phyloP scores from a whole-genome alignment of 139 green algal genomes.

The Trebouxia sp. region DNA sequence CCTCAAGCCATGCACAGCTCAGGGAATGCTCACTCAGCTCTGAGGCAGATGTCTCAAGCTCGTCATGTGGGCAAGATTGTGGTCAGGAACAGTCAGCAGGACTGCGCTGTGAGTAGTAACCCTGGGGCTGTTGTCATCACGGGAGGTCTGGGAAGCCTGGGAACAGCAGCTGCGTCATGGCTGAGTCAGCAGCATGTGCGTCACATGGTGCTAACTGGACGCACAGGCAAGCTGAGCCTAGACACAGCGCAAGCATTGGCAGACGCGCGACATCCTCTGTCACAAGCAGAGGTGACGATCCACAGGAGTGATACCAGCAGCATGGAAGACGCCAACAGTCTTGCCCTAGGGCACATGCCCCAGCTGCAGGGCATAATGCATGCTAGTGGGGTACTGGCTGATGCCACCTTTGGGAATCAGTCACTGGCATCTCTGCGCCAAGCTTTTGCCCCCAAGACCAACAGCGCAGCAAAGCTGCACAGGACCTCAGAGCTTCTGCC shows the following conservation, averaged over 20 bases:
- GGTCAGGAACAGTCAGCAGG: constrained; percentile 33
- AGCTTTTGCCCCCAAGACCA: constrained; percentile 42
- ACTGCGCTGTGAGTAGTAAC: neutral
- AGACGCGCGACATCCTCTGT: neutral
- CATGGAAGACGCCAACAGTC: neutral
- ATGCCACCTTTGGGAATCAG: constrained; percentile 57
- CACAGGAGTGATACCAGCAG: neutral
- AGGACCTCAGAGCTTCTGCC: constrained; percentile 18
- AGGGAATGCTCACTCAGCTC: constrained; percentile 44
- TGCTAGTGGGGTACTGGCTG: constrained; percentile 62
- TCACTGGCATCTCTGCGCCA: constrained; percentile 22
- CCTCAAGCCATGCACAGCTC: constrained; percentile 44
- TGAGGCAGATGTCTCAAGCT: constrained; percentile 87
- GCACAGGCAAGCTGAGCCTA: constrained; percentile 46
- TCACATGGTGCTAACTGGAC: constrained; percentile 44
- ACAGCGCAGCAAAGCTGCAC: constrained; percentile 26
- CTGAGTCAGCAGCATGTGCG: constrained; percentile 39
- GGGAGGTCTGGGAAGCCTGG: constrained; percentile 64
- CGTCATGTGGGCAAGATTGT: constrained; percentile 87
- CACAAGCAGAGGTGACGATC: neutral
- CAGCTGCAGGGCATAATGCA: constrained; percentile 56
- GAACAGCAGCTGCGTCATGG: constrained; percentile 51
- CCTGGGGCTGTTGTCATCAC: constrained; percentile 46
- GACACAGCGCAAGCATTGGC: constrained; percentile 17
- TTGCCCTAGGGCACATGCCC: neutral